phyloP scores from a whole-genome alignment of 1,284 basidiomycete genomes.

The Phellinidium pouzarii region DNA sequence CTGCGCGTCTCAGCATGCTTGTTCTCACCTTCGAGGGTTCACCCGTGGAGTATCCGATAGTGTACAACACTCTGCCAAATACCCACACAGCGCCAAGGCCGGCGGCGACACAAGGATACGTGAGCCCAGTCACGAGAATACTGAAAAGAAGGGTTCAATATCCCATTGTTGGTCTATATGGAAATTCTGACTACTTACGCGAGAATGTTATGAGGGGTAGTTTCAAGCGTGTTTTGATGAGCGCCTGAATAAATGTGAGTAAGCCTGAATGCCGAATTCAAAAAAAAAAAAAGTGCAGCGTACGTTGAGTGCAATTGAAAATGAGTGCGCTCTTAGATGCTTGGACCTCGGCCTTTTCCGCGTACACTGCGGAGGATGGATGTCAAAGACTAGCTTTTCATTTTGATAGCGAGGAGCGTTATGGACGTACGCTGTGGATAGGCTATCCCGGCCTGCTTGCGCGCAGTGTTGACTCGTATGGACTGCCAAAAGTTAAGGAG shows the following conservation, averaged over 20 bases:
- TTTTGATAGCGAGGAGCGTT: background rate
- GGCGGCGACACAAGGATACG: conserved; percentile 52
- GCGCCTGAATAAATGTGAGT: conserved; percentile 39
- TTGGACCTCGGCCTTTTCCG: conserved; percentile 40
- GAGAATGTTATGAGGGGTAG: conserved; percentile 37
- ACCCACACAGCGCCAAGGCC: conserved; percentile 46
- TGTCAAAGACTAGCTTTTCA: background rate
- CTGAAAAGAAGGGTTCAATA: conserved; percentile 26
- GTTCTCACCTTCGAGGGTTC: conserved; percentile 34
- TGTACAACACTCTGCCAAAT: conserved; percentile 53
- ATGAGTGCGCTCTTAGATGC: conserved; percentile 30
- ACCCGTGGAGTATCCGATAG: conserved; percentile 49
- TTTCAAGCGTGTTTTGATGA: conserved; percentile 71
- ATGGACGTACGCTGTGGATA: conserved; percentile 53
- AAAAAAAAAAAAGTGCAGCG: conserved; percentile 22
- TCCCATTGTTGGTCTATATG: conserved; percentile 1
- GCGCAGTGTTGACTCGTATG: conserved; percentile 39
- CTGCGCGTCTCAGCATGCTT: background rate
- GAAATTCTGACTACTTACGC: conserved; percentile 32
- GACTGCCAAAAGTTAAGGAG: conserved; percentile 48
- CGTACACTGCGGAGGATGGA: conserved; percentile 42
- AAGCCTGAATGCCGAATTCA: conserved; percentile 5
- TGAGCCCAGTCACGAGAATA: conserved; percentile 52
- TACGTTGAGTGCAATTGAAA: conserved; percentile 56
- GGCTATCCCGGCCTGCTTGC: conserved; percentile 46